Evolutionary conservation across 1,139 yeast species (phyloP), one percentile per base, ranked within the genome.

Genomic region (Saccharomycopsis hybrid): DNA sequence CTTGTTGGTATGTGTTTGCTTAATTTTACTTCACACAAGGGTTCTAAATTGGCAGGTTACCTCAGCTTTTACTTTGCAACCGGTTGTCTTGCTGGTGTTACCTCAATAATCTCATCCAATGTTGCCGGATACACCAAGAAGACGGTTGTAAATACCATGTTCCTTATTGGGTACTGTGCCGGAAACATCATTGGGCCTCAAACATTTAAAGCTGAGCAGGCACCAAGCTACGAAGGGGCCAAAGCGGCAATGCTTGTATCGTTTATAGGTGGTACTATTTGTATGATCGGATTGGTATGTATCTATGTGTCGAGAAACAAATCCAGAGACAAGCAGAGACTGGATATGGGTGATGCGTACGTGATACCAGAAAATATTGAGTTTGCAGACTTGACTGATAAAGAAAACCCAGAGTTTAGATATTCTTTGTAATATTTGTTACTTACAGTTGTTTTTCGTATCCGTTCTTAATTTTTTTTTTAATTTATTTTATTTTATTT

Each of bases 91-190:
- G 24, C 28, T 30, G 43, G 43, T 28, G 30, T 38, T 3, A 35
- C 38, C 25, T 65, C 76, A 27, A 63, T 67, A 47, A 65, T 78
- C 41, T 64, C 44, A 32, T 30, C 80, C 4, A 78, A 80, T 59
- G 69, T 72, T 24, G 80, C 80, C 11, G 86, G 86, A 8, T 77
- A 76, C 55, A 78, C 85, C 31, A 80, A 80, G 63, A 79, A 78
- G 58, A 63, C 70, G 41, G 68, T 76, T 5, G 69, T 70, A 13
- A 64, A 62, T 47, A 69, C 71, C 1, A 49, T 74, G 60, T 63
- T 76, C 48, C 66, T 80, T 53, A 65, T 80, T 49, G 80, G 76
- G 1, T 80, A 76, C 62, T 77, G 82, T 58, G 75, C 72, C 35
- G 85, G 85, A 11, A 78, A 78, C 58, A 64, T 76, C 47, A 62